Conservation (phyloP, 352 stramenopile genomes). For the Thraustochytrium striatum region DNA sequence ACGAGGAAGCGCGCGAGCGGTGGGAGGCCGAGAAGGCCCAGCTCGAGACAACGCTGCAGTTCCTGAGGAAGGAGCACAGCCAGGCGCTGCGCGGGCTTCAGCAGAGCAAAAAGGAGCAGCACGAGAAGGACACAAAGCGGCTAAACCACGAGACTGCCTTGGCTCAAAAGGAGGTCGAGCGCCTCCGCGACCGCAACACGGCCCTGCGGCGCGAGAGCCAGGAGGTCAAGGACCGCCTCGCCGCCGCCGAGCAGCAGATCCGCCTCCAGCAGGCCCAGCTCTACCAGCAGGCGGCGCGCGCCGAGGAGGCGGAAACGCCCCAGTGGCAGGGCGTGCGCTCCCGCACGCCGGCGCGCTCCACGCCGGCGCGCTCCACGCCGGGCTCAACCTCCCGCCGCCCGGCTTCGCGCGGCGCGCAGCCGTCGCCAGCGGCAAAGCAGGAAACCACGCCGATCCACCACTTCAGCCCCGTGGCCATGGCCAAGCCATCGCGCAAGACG, state of each 20-base stretch:
- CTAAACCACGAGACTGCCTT: neutral
- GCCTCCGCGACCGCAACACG: neutral
- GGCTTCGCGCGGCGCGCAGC: too few species aligned
- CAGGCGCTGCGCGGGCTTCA: neutral
- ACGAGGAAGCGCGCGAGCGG: neutral
- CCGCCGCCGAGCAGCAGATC: slow-evolving; percentile 10
- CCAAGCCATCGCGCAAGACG: too few species aligned
- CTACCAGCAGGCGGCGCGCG: neutral
- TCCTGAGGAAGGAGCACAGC: neutral
- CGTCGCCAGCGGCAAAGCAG: too few species aligned
- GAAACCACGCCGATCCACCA: too few species aligned
- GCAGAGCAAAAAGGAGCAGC: slow-evolving; percentile 3
- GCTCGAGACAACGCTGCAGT: neutral
- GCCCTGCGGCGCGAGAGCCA: slow-evolving; percentile 30
- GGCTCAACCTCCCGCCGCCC: too few species aligned
- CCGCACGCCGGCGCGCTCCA: too few species aligned
- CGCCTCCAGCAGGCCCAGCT: neutral
- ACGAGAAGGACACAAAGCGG: neutral
- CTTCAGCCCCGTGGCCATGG: too few species aligned
- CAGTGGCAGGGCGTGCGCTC: too few species aligned
- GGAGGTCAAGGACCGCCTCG: slow-evolving; percentile 15
- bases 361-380: too few species aligned
- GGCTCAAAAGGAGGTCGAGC: neutral
- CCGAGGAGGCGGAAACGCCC: too few species aligned
- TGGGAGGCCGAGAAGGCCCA: neutral